Evolutionary conservation across 1,284 basidiomycete genomes (phyloP).

Genomic region (Cryptococcus sp.): DNA sequence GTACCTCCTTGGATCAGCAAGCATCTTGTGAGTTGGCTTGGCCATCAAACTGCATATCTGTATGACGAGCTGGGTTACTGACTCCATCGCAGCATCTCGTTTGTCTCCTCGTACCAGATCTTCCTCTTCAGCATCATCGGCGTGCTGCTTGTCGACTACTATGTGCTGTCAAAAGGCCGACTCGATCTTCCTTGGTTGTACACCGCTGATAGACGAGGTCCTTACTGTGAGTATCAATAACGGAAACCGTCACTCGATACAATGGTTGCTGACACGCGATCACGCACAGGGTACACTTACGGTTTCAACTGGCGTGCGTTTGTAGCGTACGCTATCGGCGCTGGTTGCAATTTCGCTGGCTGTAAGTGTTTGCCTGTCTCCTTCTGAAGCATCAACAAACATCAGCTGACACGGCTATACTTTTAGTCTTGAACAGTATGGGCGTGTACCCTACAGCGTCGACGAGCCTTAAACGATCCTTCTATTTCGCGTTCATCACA

Average conservation of each 20-base stretch:
- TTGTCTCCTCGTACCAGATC: conserved; percentile 57
- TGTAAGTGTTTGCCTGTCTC: conserved; percentile 13
- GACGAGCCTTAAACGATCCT: conserved; percentile 23
- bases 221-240: conserved; percentile 25
- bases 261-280: neutral
- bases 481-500: conserved; percentile 43
- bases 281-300: conserved; percentile 59
- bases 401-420: neutral
- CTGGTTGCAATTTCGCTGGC: conserved; percentile 34
- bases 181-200: conserved; percentile 72
- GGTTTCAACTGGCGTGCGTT: conserved; percentile 64
- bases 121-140: conserved; percentile 76
- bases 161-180: conserved; percentile 68
- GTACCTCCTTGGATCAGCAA: conserved; percentile 72
- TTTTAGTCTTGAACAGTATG: conserved; percentile 31
- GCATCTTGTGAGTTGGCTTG: conserved; percentile 57
- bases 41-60: neutral
- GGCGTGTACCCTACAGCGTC: conserved; percentile 20
- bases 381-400: neutral
- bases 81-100: conserved; percentile 5
- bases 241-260: neutral
- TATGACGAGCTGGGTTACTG: neutral
- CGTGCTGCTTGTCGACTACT: conserved; percentile 81
- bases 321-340: conserved; percentile 28
- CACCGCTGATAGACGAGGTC: conserved; percentile 54